A percentile compares a stretch with the other conserved stretches of the same genome.
phyloP scores from a whole-genome alignment of 352 stramenopile genomes.

The Plasmopara viticola region DNA sequence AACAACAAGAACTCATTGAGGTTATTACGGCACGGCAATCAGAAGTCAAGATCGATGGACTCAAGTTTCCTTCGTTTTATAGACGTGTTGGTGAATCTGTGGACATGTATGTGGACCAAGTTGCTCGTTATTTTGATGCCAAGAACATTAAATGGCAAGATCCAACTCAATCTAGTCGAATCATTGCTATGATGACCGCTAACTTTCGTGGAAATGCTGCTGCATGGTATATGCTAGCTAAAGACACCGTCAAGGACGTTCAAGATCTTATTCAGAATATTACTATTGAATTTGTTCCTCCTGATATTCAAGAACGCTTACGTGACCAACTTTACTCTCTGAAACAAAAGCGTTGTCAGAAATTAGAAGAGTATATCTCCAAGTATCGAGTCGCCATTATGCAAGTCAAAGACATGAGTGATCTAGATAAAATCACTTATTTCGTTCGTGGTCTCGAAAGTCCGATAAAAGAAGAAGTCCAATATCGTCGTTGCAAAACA shows the following conservation, averaged over 20 bases:
- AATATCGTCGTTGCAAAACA: background rate
- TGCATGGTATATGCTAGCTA: background rate
- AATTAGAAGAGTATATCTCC: background rate
- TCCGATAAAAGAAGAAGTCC: background rate
- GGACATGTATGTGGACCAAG: background rate
- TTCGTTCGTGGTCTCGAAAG: background rate
- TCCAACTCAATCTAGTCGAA: background rate
- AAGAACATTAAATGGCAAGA: background rate
- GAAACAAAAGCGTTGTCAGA: background rate
- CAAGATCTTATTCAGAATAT: background rate
- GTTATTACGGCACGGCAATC: too few relatives aligned
- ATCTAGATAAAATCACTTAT: background rate
- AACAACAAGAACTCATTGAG: too few relatives aligned
- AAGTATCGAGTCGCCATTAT: background rate
- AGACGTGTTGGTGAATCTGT: too few relatives aligned
- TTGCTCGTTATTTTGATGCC: background rate
- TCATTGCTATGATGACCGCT: background rate
- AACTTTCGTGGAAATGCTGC: background rate
- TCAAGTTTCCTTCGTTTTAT: too few relatives aligned
- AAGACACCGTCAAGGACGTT: background rate
- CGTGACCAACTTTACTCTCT: background rate
- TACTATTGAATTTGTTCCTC: background rate
- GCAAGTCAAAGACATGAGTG: background rate
- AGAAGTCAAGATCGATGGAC: too few relatives aligned
- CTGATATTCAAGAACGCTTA: constrained; percentile 1